Conservation (phyloP, 148 eudicot species). For the Spergularia bocconei region DNA sequence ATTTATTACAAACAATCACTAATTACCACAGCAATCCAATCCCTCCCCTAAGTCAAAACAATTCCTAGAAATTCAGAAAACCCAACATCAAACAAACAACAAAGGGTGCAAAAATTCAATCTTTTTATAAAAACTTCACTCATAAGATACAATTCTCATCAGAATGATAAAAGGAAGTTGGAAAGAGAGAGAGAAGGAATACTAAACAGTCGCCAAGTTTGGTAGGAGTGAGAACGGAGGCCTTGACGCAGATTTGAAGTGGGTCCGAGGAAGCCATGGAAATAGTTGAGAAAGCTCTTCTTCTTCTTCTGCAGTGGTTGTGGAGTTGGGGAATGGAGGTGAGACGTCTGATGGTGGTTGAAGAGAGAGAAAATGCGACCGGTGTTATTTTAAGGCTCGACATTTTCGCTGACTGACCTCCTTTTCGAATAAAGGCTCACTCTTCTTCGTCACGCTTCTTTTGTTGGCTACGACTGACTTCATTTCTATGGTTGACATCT, state of each 20-base stretch:
- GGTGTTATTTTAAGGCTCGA: constrained; percentile 48
- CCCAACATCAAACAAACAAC: background rate
- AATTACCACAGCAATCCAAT: background rate
- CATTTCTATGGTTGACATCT: too few relatives aligned
- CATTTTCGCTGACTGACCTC: constrained; percentile 24
- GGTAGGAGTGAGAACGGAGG: constrained; percentile 56
- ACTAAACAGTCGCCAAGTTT: constrained; percentile 75
- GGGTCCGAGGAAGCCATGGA: constrained; percentile 45
- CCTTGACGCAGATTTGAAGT: constrained; percentile 82
- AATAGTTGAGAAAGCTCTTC: constrained; percentile 25
- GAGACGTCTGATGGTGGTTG: constrained; percentile 34
- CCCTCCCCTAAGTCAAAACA: background rate
- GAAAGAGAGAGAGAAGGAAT: background rate
- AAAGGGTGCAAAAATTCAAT: background rate
- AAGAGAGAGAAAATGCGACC: constrained; percentile 38
- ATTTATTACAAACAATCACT: background rate
- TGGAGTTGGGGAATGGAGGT: constrained; percentile 21
- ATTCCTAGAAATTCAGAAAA: too few relatives aligned
- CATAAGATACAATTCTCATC: too few relatives aligned
- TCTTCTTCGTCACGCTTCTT: too few relatives aligned
- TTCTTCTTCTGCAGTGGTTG: background rate
- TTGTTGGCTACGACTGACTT: too few relatives aligned
- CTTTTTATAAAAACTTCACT: too few relatives aligned
- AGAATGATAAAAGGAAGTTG: too few relatives aligned
- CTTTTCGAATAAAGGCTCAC: too few relatives aligned